Evolutionary conservation across 768 basidiomycete genomes (phyloP), one percentile per base, ranked within the genome.

Genomic region (Naganishia vaughanmartiniae): DNA sequence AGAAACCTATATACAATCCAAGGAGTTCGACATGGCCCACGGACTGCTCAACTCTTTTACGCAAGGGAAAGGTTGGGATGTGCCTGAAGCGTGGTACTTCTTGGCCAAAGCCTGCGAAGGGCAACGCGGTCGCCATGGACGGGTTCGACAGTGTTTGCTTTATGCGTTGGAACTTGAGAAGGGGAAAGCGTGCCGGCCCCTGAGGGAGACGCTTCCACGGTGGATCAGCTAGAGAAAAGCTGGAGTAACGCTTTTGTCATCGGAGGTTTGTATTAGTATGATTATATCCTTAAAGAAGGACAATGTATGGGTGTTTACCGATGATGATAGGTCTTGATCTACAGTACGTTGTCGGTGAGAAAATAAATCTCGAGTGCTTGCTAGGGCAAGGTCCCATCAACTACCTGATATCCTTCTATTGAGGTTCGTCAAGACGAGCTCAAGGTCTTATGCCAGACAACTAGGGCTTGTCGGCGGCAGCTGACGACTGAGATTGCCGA

Each of bases 81-180:
- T 90, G 1, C 87, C 93, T 0, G 95, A 98, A 79, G 94, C 90
- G 30, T 99, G 95, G 95, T 95, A 90, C 80, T 90, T 88, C 79
- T 85, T 98, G 17, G 91, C 89, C 7, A 91, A 89, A 76, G 89
- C 89, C 28, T 90, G 90, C 76, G 87, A 89, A 57, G 77, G 88
- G 74, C 91, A 91, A 76, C 89, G 86, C 1, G 85, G 89, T 63
- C 87, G 85, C 28, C 65, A 58, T 72, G 88, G 87, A 63, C 84
- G 87, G 60, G 90, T 91, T 76, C 84, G 86, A 67, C 90, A 93
- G 79, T 90, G 90, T 75, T 82, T 94, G 70, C 83, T 82, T 54
- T 87, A 83, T 74, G 92, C 93, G 21, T 79, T 95, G 63, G 74
- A 77, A 63, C 73, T 85, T 66, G 83, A 84, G 72, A 75, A 81